Conservation (phyloP, 1,139 yeast genomes). For the Citeromyces siamensis region DNA sequence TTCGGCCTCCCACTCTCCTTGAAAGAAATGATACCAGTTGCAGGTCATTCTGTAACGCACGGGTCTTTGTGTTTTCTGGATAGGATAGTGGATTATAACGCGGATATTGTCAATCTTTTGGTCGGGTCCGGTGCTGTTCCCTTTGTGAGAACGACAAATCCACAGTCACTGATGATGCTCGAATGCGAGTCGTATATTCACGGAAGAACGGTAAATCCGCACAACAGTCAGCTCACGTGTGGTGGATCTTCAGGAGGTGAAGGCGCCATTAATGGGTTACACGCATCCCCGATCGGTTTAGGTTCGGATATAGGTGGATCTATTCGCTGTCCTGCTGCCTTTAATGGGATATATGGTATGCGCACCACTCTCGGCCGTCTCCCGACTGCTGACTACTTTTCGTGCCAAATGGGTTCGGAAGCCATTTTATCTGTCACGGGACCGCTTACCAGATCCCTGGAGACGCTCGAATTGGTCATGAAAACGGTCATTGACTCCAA, state of each 20-base stretch:
- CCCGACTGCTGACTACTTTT: slow-evolving; percentile 35
- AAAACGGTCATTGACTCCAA: slow-evolving; percentile 34
- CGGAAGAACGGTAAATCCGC: slow-evolving; percentile 36
- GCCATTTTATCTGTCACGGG: slow-evolving; percentile 43
- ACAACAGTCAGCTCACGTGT: slow-evolving; percentile 27
- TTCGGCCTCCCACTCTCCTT: slow-evolving; percentile 63
- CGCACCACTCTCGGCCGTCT: slow-evolving; percentile 36
- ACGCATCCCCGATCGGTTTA: slow-evolving; percentile 36
- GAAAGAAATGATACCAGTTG: slow-evolving; percentile 37
- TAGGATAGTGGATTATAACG: slow-evolving; percentile 32
- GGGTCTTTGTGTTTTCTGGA: slow-evolving; percentile 14
- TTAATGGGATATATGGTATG: slow-evolving; percentile 40
- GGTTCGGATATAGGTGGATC: slow-evolving; percentile 62
- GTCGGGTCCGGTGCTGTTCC: slow-evolving; percentile 39
- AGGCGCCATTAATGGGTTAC: slow-evolving; percentile 38
- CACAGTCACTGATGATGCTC: slow-evolving; percentile 41
- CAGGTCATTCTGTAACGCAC: slow-evolving; percentile 17
- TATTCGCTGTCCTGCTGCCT: slow-evolving; percentile 43
- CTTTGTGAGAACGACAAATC: slow-evolving; percentile 44
- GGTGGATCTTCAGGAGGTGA: slow-evolving; percentile 62
- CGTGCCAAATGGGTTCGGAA: slow-evolving; percentile 47
- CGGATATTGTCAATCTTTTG: slow-evolving; percentile 25
- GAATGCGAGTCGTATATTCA: slow-evolving; percentile 31
- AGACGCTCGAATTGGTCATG: slow-evolving; percentile 54
- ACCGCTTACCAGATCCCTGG: slow-evolving; percentile 44